Evolutionary conservation across 225 moss, liverwort and hornwort species (phyloP).

Genomic region (Antitrichia curtipendula): DNA sequence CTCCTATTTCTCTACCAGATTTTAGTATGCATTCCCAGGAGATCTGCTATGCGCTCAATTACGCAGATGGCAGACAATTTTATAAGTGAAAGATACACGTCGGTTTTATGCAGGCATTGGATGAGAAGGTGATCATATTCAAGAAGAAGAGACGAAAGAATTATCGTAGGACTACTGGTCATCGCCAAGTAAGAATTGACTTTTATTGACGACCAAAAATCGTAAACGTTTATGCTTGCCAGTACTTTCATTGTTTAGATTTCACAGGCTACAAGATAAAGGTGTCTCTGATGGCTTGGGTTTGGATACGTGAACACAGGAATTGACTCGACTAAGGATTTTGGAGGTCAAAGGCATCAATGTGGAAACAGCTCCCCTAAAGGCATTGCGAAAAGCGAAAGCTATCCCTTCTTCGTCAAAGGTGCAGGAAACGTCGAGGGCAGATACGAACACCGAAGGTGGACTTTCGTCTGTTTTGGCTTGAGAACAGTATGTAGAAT

Average conservation of each 20-base stretch:
- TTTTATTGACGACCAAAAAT: neutral
- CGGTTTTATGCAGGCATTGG: conserved; percentile 41
- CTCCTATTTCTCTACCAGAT: neutral
- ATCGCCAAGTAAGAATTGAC: conserved; percentile 54
- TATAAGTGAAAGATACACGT: neutral
- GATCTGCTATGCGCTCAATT: neutral
- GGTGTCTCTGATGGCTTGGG: neutral
- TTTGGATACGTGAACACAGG: conserved; percentile 8
- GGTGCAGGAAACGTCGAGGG: neutral
- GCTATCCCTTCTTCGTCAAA: neutral
- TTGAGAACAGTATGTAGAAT: neutral
- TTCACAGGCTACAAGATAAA: neutral
- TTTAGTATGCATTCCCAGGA: neutral
- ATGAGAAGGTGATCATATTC: conserved; percentile 81
- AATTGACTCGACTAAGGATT: conserved; percentile 60
- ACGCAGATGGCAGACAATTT: neutral
- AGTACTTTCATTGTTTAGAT: neutral
- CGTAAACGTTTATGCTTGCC: neutral
- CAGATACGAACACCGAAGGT: neutral
- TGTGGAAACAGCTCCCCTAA: neutral
- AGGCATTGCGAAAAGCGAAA: neutral
- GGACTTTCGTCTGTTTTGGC: neutral
- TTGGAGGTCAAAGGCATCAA: conserved; percentile 59
- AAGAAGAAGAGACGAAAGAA: conserved; percentile 85
- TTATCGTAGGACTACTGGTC: conserved; percentile 64